Evolutionary conservation across 148 eudicot species (phyloP).

Genomic region (Polygonum aviculare): DNA sequence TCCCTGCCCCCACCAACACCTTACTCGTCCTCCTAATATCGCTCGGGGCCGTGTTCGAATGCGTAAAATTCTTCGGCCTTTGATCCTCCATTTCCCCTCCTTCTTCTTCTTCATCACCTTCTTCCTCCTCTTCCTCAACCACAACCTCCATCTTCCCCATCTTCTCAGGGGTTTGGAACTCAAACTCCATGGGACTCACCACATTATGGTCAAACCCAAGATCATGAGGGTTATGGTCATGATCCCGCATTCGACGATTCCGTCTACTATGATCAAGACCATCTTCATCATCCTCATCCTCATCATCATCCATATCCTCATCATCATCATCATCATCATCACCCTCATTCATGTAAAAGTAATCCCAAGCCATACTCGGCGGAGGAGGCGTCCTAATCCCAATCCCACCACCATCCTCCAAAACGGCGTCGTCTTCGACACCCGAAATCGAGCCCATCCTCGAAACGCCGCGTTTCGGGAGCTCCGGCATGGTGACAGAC

Average conservation of each 20-base stretch:
- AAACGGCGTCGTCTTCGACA: conserved; percentile 25
- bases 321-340: conserved; percentile 24
- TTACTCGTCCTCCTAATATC: conserved; percentile 27
- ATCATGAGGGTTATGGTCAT: not conserved
- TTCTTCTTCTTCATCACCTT: conserved; percentile 38
- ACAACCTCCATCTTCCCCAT: conserved; percentile 24
- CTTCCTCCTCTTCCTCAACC: conserved; percentile 43
- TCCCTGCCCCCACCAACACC: conserved; percentile 17
- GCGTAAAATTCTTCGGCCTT: conserved; percentile 45
- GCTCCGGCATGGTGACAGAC: conserved; percentile 78
- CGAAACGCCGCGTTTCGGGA: conserved; percentile 30
- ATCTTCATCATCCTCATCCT: conserved; percentile 13
- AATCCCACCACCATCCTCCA: conserved; percentile 16
- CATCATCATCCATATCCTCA: conserved; percentile 14
- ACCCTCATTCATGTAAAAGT: conserved; percentile 53
- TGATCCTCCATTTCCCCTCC: conserved; percentile 27
- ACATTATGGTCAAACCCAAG: not conserved
- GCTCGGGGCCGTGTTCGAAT: conserved; percentile 80
- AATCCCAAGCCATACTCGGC: conserved; percentile 82
- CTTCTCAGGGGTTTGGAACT: conserved; percentile 69
- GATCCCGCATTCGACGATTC: not conserved
- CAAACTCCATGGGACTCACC: conserved; percentile 11
- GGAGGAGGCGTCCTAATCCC: conserved; percentile 4
- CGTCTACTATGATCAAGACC: not conserved
- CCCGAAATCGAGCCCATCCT: conserved; percentile 50